A percentile compares a stretch with the other conserved stretches of the same genome.
Conservation (phyloP, 2,329 filamentous ascomycete species). For the Elsinoe ampelina region DNA sequence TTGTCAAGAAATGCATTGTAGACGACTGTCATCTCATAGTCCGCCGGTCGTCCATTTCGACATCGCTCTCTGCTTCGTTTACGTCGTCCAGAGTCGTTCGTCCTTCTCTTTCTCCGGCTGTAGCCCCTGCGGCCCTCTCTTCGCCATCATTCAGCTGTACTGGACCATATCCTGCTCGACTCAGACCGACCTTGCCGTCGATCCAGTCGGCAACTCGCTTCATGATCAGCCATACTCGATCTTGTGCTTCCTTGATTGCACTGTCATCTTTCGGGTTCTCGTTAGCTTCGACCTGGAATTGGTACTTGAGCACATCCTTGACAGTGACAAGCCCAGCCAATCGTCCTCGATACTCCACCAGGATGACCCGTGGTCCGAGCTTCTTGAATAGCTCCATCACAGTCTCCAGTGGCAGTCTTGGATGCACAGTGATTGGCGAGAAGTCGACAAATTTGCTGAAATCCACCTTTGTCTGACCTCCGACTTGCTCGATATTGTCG, state of each 20-base stretch:
- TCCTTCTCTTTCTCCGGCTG: conserved; percentile 6
- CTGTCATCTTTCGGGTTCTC: conserved; percentile 60
- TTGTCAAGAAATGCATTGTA: background rate
- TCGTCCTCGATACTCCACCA: conserved; percentile 81
- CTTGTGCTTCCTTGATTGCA: conserved; percentile 48
- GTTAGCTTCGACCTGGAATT: conserved; percentile 87
- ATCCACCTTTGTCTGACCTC: conserved; percentile 55
- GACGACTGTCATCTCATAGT: background rate
- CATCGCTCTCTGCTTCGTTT: conserved; percentile 16
- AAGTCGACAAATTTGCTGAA: conserved; percentile 81
- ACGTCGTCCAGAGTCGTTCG: background rate
- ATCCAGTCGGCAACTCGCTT: conserved; percentile 24
- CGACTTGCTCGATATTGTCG: conserved; percentile 49
- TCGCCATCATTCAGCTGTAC: conserved; percentile 6
- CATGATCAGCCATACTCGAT: conserved; percentile 50
- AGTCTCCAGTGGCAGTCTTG: conserved; percentile 82
- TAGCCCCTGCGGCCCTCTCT: background rate
- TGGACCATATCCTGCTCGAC: conserved; percentile 9
- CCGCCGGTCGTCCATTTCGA: conserved; percentile 32
- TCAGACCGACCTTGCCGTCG: conserved; percentile 11
- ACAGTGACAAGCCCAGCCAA: conserved; percentile 83
- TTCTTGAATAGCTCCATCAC: conserved; percentile 99
- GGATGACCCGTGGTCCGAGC: conserved; percentile 85
- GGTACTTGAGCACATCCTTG: conserved; percentile 94
- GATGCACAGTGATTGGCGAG: conserved; percentile 84